Conservation (phyloP, 2,329 filamentous ascomycete genomes). For the Xylariaceae sp. region DNA sequence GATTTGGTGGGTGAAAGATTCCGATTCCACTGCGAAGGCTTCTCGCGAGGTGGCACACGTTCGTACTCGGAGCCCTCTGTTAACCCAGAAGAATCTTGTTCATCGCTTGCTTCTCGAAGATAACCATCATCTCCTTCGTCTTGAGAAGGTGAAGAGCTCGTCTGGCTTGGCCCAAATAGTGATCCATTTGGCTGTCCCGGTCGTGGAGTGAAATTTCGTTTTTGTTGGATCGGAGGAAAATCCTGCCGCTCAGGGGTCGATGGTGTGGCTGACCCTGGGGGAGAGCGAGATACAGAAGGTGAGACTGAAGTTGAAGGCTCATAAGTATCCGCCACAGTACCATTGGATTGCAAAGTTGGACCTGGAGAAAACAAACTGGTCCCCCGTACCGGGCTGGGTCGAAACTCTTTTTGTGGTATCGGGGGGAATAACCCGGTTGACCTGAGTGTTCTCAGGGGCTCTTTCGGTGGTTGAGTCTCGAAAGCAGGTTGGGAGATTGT, state of each 20-base stretch:
- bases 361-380: conserved; percentile 47
- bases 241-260: conserved; percentile 31
- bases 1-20: conserved; percentile 63
- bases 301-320: conserved; percentile 27
- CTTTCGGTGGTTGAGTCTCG: conserved; percentile 28
- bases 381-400: conserved; percentile 40
- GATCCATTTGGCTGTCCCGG: conserved; percentile 41
- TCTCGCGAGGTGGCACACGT: conserved; percentile 47
- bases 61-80: conserved; percentile 49
- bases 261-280: conserved; percentile 23
- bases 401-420: conserved; percentile 44
- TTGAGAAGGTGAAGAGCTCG: conserved; percentile 29
- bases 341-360: conserved; percentile 30
- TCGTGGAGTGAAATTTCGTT: conserved; percentile 56
- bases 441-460: conserved; percentile 37
- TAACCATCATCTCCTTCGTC: conserved; percentile 17
- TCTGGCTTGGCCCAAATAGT: conserved; percentile 48
- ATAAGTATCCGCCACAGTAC: conserved; percentile 38
- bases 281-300: conserved; percentile 18
- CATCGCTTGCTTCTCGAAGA: conserved; percentile 27
- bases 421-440: conserved; percentile 41
- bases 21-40: conserved; percentile 56
- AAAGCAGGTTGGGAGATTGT: conserved; percentile 23
- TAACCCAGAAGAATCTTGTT: conserved; percentile 41
- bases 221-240: conserved; percentile 49